These are phyloP conservation scores for Dipodascopsis uninucleata DNA, from an alignment of 805 yeast species.

Conservation along the genomic window DNA sequence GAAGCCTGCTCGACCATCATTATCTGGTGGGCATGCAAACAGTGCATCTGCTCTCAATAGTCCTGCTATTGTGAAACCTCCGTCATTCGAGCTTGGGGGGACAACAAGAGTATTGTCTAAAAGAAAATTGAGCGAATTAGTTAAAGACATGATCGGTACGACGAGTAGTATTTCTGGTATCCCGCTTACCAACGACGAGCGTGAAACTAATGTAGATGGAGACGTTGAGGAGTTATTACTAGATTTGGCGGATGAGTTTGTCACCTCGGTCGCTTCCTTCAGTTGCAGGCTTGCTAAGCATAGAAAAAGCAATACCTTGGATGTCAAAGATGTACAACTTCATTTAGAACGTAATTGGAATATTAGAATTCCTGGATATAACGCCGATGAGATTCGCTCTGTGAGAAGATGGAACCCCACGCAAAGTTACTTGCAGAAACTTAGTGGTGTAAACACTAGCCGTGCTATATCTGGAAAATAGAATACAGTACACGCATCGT, in stretches of 20 bases:
- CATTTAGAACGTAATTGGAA: slow-evolving; percentile 93
- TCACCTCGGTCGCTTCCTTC: slow-evolving; percentile 82
- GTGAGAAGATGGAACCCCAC: slow-evolving; percentile 42
- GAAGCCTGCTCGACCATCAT: slow-evolving; percentile 72
- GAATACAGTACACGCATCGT: too few species aligned
- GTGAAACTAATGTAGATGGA: slow-evolving; percentile 86
- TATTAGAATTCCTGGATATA: slow-evolving; percentile 87
- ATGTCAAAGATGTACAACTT: slow-evolving; percentile 83
- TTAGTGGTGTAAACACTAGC: slow-evolving; percentile 30
- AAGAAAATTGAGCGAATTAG: slow-evolving; percentile 82
- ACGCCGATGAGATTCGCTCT: slow-evolving; percentile 80
- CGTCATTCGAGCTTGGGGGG: slow-evolving; percentile 63
- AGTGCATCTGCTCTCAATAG: slow-evolving; percentile 66
- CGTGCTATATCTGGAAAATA: slow-evolving; percentile 24
- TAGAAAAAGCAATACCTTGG: slow-evolving; percentile 80
- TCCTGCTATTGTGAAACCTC: slow-evolving; percentile 71
- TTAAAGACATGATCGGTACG: slow-evolving; percentile 57
- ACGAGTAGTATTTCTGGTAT: slow-evolving; percentile 46
- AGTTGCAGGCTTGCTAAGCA: slow-evolving; percentile 95
- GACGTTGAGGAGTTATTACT: slow-evolving; percentile 88
- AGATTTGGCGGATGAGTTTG: slow-evolving; percentile 94
- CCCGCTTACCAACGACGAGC: slow-evolving; percentile 58
- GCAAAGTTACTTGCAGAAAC: slow-evolving; percentile 39
- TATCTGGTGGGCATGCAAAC: slow-evolving; percentile 78
- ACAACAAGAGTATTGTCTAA: slow-evolving; percentile 70